Conservation (phyloP, 1,139 yeast genomes). For the Geotrichum bryndzae region DNA sequence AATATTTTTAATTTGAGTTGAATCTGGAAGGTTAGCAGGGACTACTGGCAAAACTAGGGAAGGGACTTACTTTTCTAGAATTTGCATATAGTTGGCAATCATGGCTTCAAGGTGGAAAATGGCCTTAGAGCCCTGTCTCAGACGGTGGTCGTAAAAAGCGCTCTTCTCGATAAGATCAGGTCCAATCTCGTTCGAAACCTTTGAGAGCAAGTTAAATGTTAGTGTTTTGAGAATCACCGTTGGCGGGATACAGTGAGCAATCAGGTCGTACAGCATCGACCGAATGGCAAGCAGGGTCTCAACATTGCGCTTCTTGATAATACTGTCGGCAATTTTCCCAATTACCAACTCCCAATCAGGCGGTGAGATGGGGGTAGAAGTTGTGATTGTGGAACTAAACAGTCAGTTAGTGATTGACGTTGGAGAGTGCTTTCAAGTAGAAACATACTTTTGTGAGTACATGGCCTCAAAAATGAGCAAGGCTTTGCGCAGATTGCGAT, state of each 20-base stretch:
- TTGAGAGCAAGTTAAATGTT: slow-evolving; percentile 49
- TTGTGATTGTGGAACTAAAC: slow-evolving; percentile 19
- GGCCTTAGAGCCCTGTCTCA: slow-evolving; percentile 79
- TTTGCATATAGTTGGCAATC: slow-evolving; percentile 78
- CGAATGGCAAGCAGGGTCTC: slow-evolving; percentile 59
- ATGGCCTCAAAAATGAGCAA: slow-evolving; percentile 78
- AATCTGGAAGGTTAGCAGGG: background rate
- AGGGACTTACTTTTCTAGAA: slow-evolving; percentile 37
- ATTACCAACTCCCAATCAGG: slow-evolving; percentile 91
- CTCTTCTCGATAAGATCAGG: slow-evolving; percentile 59
- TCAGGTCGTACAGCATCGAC: slow-evolving; percentile 69
- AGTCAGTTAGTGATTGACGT: slow-evolving; percentile 1
- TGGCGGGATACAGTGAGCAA: slow-evolving; percentile 93
- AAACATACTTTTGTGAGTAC: slow-evolving; percentile 52
- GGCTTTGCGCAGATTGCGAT: slow-evolving; percentile 73
- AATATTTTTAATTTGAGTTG: background rate
- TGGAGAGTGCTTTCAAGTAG: background rate
- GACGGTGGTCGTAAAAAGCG: slow-evolving; percentile 77
- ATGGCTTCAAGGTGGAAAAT: slow-evolving; percentile 95
- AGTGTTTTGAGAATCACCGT: slow-evolving; percentile 65
- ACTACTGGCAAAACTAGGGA: background rate
- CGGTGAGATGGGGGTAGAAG: slow-evolving; percentile 41
- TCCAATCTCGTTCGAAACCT: slow-evolving; percentile 40
- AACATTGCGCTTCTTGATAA: slow-evolving; percentile 61
- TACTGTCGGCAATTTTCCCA: slow-evolving; percentile 53